Evolutionary conservation across 108 stramenopile species (phyloP), one percentile per base, ranked within the genome.

Genomic region (Discostella stelligeroides): DNA sequence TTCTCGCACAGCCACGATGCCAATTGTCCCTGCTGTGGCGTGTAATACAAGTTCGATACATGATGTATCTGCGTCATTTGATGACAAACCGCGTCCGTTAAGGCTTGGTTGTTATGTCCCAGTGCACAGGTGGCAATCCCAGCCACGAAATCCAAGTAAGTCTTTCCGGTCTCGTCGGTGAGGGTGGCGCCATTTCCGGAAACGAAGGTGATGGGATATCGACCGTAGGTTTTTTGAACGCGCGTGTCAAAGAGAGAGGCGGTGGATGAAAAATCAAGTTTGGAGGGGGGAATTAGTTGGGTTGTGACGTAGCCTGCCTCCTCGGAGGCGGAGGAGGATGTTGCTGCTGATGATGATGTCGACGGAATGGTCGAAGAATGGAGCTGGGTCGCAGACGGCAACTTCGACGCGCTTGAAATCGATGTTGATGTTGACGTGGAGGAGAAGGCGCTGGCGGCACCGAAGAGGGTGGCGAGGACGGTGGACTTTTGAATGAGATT

Each of bases 111-210:
- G 84, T 72, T 69, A 75, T 99, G 98, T 27, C 98, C 98, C 11
- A 99, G 82, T 23, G 88, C 87, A 57, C 96, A 97, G 39, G 97
- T 98, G 53, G 96, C 96, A 60, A 99, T 99, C 30, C 98, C 98
- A 25, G 93, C 82, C 13, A 95, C 97, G 57, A 94, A 97, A 70
- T 99, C 98, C 38, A 98, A 80, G 70, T 97, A 99, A 47, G 89
- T 79, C 54, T 72, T 89, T 29, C 95, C 97, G 39, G 94, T 82
- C 0, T 85, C 86, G 46, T 95, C 96, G 34, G 72, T 85, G 37
- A 98, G 69, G 13, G 69, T 79, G 73, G 86, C 88, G 9, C 97
- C 97, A 9, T 86, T 37, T 27, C 98, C 98, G 37, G 74, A 83
- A 29, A 76, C 70, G 55, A 95, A 85, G 1, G 92, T 95, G 60